Conservation (phyloP, 2,329 filamentous ascomycete genomes). For the Calonectria pauciramosa region DNA sequence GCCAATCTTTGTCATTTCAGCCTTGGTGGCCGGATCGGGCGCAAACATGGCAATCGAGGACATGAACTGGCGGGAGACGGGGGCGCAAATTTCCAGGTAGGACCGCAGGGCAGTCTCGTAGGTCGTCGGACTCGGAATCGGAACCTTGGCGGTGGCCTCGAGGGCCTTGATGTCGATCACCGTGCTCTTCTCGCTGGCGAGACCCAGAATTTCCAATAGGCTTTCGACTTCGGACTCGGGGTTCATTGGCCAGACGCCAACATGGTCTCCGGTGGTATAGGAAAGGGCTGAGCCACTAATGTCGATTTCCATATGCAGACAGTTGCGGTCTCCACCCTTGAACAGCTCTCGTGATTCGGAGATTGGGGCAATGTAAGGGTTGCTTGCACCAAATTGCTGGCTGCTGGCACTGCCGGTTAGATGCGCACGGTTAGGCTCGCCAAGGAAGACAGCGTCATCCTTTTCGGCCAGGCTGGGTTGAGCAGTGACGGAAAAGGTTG, state of each 20-base stretch:
- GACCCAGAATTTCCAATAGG: conserved; percentile 83
- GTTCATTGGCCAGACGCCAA: conserved; percentile 97
- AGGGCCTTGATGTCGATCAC: conserved; percentile 92
- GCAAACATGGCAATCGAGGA: conserved; percentile 90
- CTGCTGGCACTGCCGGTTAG: conserved; percentile 87
- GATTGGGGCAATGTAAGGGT: conserved; percentile 97
- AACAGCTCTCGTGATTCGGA: conserved; percentile 92
- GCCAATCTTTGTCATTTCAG: conserved; percentile 89
- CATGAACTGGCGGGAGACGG: conserved; percentile 95
- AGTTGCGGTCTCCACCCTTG: conserved; percentile 90
- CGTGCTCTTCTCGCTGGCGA: conserved; percentile 80
- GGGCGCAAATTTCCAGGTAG: conserved; percentile 95
- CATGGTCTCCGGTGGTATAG: conserved; percentile 97
- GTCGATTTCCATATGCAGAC: conserved; percentile 95
- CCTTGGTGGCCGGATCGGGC: conserved; percentile 85
- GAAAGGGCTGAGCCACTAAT: conserved; percentile 88
- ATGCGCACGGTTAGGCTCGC: conserved; percentile 96
- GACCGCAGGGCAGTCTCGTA: conserved; percentile 94
- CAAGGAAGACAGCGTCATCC: conserved; percentile 87
- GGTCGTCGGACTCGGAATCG: conserved; percentile 96
- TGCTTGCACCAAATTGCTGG: conserved; percentile 89
- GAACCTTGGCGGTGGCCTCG: conserved; percentile 95
- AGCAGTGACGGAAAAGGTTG: conserved; percentile 86
- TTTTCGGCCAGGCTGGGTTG: conserved; percentile 80
- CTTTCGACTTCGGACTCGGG: conserved; percentile 91